These are phyloP conservation scores for Myxozyma kluyveri DNA, from an alignment of 805 yeast species.

Conservation along the genomic window DNA sequence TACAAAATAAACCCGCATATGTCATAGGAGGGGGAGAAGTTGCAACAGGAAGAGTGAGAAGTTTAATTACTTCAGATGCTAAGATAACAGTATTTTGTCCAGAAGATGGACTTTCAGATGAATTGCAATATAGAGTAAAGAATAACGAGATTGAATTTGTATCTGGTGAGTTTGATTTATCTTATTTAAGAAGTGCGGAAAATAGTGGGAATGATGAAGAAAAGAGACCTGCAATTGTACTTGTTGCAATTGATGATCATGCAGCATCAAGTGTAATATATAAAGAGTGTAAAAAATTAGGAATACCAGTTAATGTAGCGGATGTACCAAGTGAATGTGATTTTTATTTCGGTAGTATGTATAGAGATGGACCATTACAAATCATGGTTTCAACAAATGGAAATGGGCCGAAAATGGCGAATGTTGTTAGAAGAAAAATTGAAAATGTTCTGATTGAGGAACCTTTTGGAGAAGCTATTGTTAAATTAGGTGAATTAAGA, in stretches of 20 bases:
- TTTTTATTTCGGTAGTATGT: slow-evolving; percentile 79
- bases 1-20: slow-evolving; percentile 38
- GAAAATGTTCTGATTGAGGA: slow-evolving; percentile 34
- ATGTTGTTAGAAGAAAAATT: slow-evolving; percentile 57
- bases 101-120: slow-evolving; percentile 38
- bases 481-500: slow-evolving; percentile 21
- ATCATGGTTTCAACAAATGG: slow-evolving; percentile 84
- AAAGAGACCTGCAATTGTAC: slow-evolving; percentile 53
- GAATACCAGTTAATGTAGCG: slow-evolving; percentile 68
- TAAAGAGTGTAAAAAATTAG: slow-evolving; percentile 45
- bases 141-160: slow-evolving; percentile 43
- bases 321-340: slow-evolving; percentile 84
- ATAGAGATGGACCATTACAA: slow-evolving; percentile 68
- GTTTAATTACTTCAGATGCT: slow-evolving; percentile 68
- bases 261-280: slow-evolving; percentile 56
- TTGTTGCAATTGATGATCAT: slow-evolving; percentile 75
- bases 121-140: slow-evolving; percentile 38
- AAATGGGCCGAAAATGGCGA: slow-evolving; percentile 71
- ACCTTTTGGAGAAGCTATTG: slow-evolving; percentile 27
- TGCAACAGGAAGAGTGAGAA: slow-evolving; percentile 66
- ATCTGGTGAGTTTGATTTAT: slow-evolving; percentile 24
- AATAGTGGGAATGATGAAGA: no score
- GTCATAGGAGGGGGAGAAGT: slow-evolving; percentile 55
- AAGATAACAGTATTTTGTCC: slow-evolving; percentile 62
- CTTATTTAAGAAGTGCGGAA: slow-evolving; percentile 37